Evolutionary conservation across 2,329 filamentous ascomycete genomes (phyloP).

Genomic region (Tolypocladium cylindrosporum): DNA sequence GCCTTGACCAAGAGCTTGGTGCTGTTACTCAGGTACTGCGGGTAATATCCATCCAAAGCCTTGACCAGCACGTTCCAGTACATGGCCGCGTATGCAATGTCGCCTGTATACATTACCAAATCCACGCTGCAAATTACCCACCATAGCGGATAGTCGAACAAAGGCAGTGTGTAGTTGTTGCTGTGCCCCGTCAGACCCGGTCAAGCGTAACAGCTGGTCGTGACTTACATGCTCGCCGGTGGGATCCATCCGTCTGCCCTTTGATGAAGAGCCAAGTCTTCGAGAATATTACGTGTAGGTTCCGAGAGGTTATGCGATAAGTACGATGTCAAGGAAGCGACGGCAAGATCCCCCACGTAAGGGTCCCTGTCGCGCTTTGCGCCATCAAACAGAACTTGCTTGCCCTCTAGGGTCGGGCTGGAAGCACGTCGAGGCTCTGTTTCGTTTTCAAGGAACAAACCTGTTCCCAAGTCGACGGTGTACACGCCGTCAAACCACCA

Average conservation of each 20-base stretch:
- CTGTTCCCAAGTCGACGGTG: slow-evolving; percentile 38
- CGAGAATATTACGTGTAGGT: slow-evolving; percentile 35
- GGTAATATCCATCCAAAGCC: slow-evolving; percentile 36
- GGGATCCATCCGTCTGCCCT: slow-evolving; percentile 42
- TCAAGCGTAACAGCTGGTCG: neutral
- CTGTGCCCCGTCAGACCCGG: slow-evolving; percentile 10
- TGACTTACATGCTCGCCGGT: slow-evolving; percentile 37
- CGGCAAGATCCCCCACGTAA: slow-evolving; percentile 41
- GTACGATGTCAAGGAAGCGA: slow-evolving; percentile 36
- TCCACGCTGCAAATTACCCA: slow-evolving; percentile 40
- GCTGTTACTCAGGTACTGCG: slow-evolving; percentile 24
- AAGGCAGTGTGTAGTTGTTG: slow-evolving; percentile 32
- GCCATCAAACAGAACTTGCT: slow-evolving; percentile 37
- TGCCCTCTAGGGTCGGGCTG: slow-evolving; percentile 32
- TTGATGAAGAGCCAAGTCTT: slow-evolving; percentile 38
- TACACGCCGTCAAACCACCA: slow-evolving; percentile 45
- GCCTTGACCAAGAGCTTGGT: slow-evolving; percentile 33
- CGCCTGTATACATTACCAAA: slow-evolving; percentile 38
- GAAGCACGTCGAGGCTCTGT: slow-evolving; percentile 36
- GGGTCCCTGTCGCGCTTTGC: slow-evolving; percentile 43
- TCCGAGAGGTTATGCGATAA: slow-evolving; percentile 31
- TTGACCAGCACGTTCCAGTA: slow-evolving; percentile 31
- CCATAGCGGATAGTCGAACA: slow-evolving; percentile 44
- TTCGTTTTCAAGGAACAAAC: slow-evolving; percentile 34
- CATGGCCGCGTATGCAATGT: slow-evolving; percentile 26